Percentiles rank a stretch among this genome's conserved stretches.
phyloP scores from a whole-genome alignment of 768 basidiomycete genomes.

The Panaeolus papilionaceus region DNA sequence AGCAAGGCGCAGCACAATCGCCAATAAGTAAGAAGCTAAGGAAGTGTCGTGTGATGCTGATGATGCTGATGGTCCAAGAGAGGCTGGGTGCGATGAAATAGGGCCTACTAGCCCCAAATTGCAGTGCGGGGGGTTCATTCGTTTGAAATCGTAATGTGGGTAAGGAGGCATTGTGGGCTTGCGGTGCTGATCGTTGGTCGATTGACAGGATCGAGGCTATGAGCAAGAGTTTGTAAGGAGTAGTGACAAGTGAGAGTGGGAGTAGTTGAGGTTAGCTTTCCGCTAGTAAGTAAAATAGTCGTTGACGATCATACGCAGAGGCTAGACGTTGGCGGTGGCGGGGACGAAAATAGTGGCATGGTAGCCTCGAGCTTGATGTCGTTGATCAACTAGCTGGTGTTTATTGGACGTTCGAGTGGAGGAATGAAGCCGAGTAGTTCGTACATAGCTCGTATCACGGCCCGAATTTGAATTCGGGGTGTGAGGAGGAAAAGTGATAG shows the following conservation, averaged over 20 bases:
- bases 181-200: background rate
- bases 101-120: too few species aligned
- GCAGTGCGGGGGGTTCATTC: too few species aligned
- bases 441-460: background rate
- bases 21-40: too few species aligned
- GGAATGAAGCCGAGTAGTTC: background rate
- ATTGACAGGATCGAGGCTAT: background rate
- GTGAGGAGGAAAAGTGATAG: background rate
- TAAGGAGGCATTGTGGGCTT: background rate
- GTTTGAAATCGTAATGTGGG: too few species aligned
- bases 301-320: background rate
- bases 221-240: background rate
- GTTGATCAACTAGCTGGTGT: background rate
- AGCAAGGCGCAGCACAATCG: too few species aligned
- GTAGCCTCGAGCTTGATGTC: background rate
- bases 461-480: background rate
- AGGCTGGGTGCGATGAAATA: too few species aligned
- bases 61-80: too few species aligned
- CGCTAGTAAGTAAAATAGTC: background rate
- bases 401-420: background rate
- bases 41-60: too few species aligned
- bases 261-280: background rate
- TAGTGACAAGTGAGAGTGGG: background rate
- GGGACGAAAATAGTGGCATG: background rate
- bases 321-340: background rate